A percentile compares a stretch with the other conserved stretches of the same genome.
Conservation (phyloP, 768 basidiomycete genomes). For the Galerina sulciceps region DNA sequence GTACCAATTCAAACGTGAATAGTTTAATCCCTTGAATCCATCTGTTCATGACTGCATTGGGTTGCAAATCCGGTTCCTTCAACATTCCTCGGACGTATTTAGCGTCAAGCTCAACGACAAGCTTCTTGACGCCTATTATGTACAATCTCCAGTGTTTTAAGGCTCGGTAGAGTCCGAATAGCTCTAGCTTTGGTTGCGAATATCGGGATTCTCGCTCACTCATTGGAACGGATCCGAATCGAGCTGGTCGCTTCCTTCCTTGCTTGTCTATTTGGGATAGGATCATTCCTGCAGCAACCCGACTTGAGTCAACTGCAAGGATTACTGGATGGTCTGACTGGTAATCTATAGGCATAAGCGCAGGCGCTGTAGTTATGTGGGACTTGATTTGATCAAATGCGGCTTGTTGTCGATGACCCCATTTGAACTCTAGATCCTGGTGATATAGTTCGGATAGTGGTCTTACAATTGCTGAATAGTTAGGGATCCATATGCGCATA, state of each 20-base stretch:
- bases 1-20: slow-evolving; percentile 27
- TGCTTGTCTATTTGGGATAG: slow-evolving; percentile 3
- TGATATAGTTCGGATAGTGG: slow-evolving; percentile 25
- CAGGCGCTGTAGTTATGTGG: too few species aligned
- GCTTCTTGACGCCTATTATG: slow-evolving; percentile 3
- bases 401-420: too few species aligned
- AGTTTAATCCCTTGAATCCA: slow-evolving; percentile 31
- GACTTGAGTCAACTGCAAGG: slow-evolving; percentile 15
- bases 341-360: too few species aligned
- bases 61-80: slow-evolving; percentile 31
- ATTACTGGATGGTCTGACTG: too few species aligned
- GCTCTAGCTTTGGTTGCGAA: slow-evolving; percentile 35
- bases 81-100: slow-evolving; percentile 36
- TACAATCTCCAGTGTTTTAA: slow-evolving; percentile 20
- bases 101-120: slow-evolving; percentile 30
- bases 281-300: too few species aligned
- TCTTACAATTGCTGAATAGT: slow-evolving; percentile 16
- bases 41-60: slow-evolving; percentile 23
- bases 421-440: too few species aligned
- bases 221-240: slow-evolving; percentile 30
- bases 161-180: slow-evolving; percentile 28
- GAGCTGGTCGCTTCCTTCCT: slow-evolving; percentile 3
- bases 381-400: slow-evolving; percentile 16
- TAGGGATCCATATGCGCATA: slow-evolving; percentile 28
- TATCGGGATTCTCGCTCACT: background rate